Evolutionary conservation across 108 stramenopile genomes (phyloP).

Genomic region (Pseudonitzschia pungens): DNA sequence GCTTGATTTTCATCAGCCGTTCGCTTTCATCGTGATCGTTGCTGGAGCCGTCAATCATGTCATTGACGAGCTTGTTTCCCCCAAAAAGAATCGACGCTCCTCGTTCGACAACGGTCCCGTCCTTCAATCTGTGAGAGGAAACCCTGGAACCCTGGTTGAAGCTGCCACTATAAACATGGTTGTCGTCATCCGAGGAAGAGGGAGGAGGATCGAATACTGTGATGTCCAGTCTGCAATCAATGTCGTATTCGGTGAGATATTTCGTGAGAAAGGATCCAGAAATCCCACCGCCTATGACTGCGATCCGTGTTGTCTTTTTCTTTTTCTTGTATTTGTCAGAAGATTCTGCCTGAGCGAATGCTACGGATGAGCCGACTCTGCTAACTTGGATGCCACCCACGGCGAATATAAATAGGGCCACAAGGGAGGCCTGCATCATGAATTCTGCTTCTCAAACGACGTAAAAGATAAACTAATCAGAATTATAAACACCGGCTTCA

Average conservation of each 20-base stretch:
- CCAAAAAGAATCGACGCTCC: conserved; percentile 60
- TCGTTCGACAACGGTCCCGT: conserved; percentile 68
- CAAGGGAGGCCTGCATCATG: not conserved
- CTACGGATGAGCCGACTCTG: not conserved
- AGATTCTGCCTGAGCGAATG: not conserved
- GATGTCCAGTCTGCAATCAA: conserved; percentile 55
- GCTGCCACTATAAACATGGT: conserved; percentile 18
- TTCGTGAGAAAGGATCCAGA: conserved; percentile 64
- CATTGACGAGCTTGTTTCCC: conserved; percentile 18
- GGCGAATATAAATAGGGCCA: not conserved
- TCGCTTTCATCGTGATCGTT: not conserved
- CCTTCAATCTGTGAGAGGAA: conserved; percentile 37
- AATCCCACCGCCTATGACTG: conserved; percentile 72
- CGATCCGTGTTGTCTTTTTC: conserved; percentile 31
- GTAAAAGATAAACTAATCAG: too few species aligned
- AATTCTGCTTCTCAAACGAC: too few species aligned
- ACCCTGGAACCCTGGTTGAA: conserved; percentile 66
- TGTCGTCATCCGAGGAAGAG: conserved; percentile 27
- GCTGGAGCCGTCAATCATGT: conserved; percentile 18
- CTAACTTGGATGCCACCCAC: not conserved
- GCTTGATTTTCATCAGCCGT: conserved; percentile 1
- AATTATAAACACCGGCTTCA: too few species aligned
- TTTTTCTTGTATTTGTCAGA: conserved; percentile 4
- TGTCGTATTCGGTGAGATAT: conserved; percentile 76
- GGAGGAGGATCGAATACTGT: conserved; percentile 66